Base-by-base conservation (phyloP, 371 early-diverging fungal genomes). In the Mortierella sp. region DNA sequence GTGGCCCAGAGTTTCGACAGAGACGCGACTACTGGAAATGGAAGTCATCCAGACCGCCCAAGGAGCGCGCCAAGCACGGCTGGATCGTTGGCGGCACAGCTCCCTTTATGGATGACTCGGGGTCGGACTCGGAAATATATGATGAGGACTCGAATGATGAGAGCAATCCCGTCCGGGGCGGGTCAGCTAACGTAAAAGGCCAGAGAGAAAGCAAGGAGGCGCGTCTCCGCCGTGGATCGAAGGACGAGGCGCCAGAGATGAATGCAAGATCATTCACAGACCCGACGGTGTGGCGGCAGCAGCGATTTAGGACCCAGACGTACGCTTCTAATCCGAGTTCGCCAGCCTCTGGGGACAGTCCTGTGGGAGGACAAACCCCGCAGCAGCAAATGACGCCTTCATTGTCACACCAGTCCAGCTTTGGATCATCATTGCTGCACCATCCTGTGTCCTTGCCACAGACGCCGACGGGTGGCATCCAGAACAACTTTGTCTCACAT, bases 1-100 rank as follows among this genome's bases (percentile, higher is more conserved):
- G 85, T 46, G 60, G 89, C 50, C 69, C 84, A 71, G 58, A 87
- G 79, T 56, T 73, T 81, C 17, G 70, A 80, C 69, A 79, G 69
- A 56, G 82, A 72, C 56, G 85, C 15, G 52, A 66, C 47, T 62
- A 63, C 42, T 65, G 70, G 56, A 64, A 66, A 27, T 51, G 63
- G 52, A 60, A 71, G 46, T 28, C 54, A 19, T 9, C 72, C 17
- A 34, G 56, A 24, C 49, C 59, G 14, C 60, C 60, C 1, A 70
- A 58, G 56, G 57, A 56, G 34, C 46, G 51, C 11, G 43, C 68
- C 52, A 69, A 51, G 50, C 68, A 70, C 5, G 62, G 72, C 8
- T 62, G 70, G 70, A 50, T 70, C 42, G 55, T 59, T 37, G 62
- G 56, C 23, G 60, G 61, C 15, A 28, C 53, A 30, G 65, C 69